Evolutionary conservation across 2,329 filamentous ascomycete species (phyloP).

Genomic region (Penicillium olsonii): DNA sequence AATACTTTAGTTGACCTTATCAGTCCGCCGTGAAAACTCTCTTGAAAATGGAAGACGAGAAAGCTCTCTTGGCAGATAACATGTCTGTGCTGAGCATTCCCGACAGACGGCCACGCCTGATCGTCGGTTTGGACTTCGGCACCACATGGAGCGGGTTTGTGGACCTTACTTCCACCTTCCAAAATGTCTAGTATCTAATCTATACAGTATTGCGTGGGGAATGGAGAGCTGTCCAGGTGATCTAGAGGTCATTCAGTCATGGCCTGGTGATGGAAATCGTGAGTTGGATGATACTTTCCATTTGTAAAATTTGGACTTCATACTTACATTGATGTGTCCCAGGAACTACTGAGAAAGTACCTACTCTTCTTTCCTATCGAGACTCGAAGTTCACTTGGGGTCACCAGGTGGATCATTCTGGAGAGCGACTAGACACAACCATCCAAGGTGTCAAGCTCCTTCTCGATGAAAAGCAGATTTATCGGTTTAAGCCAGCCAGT

Average conservation of each 20-base stretch:
- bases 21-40: too few relatives aligned
- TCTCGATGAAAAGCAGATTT: conserved; percentile 8
- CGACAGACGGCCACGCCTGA: conserved; percentile 7
- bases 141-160: conserved; percentile 35
- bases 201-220: conserved; percentile 19
- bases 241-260: conserved; percentile 24
- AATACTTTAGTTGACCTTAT: too few relatives aligned
- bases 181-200: background rate
- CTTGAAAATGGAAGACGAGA: conserved; percentile 1
- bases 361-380: conserved; percentile 16
- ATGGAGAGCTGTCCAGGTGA: conserved; percentile 14
- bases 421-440: conserved; percentile 1
- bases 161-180: background rate
- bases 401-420: conserved; percentile 17
- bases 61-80: background rate
- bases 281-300: background rate
- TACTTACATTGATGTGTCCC: conserved; percentile 2
- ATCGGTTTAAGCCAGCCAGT: conserved; percentile 10
- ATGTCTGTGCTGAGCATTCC: background rate
- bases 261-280: conserved; percentile 30
- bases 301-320: too few relatives aligned
- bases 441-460: conserved; percentile 25
- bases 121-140: conserved; percentile 33
- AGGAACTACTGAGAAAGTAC: conserved; percentile 19
- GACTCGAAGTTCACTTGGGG: conserved; percentile 24